Evolutionary conservation across 2,329 filamentous ascomycete species (phyloP), one percentile per base, ranked within the genome.

Genomic region (Teratosphaeria epicoccoides): DNA sequence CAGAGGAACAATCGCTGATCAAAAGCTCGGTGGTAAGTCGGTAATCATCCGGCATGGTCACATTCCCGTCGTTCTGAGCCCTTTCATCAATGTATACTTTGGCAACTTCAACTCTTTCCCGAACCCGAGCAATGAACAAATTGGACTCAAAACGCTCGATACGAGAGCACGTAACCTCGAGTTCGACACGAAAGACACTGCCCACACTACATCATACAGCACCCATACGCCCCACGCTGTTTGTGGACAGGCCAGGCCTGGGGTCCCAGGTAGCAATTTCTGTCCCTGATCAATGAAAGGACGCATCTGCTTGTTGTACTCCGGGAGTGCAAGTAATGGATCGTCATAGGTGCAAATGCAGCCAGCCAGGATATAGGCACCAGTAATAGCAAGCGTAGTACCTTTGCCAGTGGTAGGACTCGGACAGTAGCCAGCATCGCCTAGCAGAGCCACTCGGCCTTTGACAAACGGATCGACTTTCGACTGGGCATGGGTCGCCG

Each of bases 321-420:
- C 47, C 12, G 46, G 23, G 24, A 66, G 59, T 0, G 62, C 65
- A n/a, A 50, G 43, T 2, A 46, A n/a, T 37, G 60, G 49, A 4
- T 60, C 44, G 1, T 53, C 45, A 14, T 57, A 33, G 9, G 55
- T 54, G 7, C 52, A 43, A 2, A 68, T 33, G 43, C 57, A 62
- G 23, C 64, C 62, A 17, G 63, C 64, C 9, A 67, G 62, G 49
- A 62, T 55, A 47, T 66, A 65, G 0, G 64, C 61, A 4, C 65
- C 63, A 9, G 59, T 57, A 11, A 66, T 49, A 1, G 62, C 64
- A 1, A 65, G 52, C 0, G 62, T 65, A 0, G 65, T 66, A 0
- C 65, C 65, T 59, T 67, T 61, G 2, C 65, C 65, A 17, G 58
- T 59, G 24, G 65, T 56, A 2, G 63, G 63, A 22, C 57, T 60